phyloP scores from a whole-genome alignment of 2,329 filamentous ascomycete species.

The Penicillium sp. region DNA sequence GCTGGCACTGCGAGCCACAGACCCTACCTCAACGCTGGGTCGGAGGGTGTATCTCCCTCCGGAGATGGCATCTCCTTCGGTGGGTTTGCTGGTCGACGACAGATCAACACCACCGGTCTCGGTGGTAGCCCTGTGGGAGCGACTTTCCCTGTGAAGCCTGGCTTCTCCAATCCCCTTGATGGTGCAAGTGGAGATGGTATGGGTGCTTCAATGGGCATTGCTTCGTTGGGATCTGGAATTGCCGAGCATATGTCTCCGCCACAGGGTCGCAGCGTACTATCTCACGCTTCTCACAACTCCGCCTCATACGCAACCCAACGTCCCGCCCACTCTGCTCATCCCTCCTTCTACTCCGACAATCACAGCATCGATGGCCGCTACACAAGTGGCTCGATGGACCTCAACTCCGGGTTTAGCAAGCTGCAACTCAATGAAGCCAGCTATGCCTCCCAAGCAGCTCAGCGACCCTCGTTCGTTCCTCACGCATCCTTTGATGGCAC shows the following conservation, averaged over 20 bases:
- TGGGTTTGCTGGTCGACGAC: constrained; percentile 30
- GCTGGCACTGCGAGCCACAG: constrained; percentile 28
- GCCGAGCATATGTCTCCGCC: constrained; percentile 30
- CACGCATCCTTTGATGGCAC: constrained; percentile 48
- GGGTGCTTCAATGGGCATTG: constrained; percentile 28
- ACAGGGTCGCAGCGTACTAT: constrained; percentile 26
- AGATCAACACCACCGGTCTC: constrained; percentile 33
- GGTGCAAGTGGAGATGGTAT: constrained; percentile 31
- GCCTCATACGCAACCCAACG: constrained; percentile 33
- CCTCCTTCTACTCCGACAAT: constrained; percentile 41
- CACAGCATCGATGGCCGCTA: constrained; percentile 35
- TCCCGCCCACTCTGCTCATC: constrained; percentile 38
- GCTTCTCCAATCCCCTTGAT: constrained; percentile 30
- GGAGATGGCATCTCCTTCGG: constrained; percentile 34
- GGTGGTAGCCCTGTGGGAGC: constrained; percentile 30
- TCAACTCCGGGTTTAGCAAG: constrained; percentile 33
- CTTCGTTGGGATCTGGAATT: constrained; percentile 29
- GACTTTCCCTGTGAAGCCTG: constrained; percentile 33
- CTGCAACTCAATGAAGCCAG: constrained; percentile 36
- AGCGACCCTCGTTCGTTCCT: constrained; percentile 31
- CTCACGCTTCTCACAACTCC: constrained; percentile 38
- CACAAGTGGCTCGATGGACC: constrained; percentile 28
- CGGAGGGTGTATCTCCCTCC: constrained; percentile 35
- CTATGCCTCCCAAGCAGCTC: constrained; percentile 33
- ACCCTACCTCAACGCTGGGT: constrained; percentile 33